Base-by-base conservation (phyloP, 139 green algal genomes). In the Zygnema circumcarinatum region DNA sequence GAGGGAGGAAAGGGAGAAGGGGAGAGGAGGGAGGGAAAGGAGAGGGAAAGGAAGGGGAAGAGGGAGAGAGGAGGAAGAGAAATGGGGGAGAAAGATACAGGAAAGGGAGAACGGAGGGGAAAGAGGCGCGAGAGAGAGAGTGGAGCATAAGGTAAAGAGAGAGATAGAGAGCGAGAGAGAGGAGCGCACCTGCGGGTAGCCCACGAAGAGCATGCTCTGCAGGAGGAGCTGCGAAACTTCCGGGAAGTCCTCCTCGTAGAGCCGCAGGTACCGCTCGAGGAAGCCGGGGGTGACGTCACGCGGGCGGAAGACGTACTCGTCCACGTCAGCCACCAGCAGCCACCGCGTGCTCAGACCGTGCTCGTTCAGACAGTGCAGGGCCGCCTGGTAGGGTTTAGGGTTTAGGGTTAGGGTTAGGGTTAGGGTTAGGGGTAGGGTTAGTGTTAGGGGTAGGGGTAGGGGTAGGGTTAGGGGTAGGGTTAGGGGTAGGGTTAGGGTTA, bases 211-310 rank as follows among this genome's bases (percentile, higher is more conserved):
- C 33, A 87, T 40, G 38, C 21, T 69, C 67, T 87, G 81, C 67
- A 87, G 67, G 31, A 87, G 81, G 40, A 87, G 81, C 67, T 87
- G 81, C 20, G 81, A 81, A 3, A 52, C 32, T 2, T 83, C 21
- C 1, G 62, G 81, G 29, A 21, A 36, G 2, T 41, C 31, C 11
- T 38, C 67, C 33, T 79, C 62, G 67, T 87, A 87, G 29, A 39
- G 22, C 16, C 67, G 2, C 33, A 87, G 20, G 2, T 52, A 81
- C 2, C 81, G 56, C 21, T 79, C 62, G 29, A 87, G 67, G 35
- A 87, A 87, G 1, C 81, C 81, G 0, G 81, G 81, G 41, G 22
- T 36, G 1, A 31, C 29, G 33, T 87, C 81, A 11, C 11, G n/a
- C 21, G 81, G 81, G 36, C 29, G 25, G 22, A 82, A 82, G 38